Percentiles rank a stretch among this genome's conserved stretches.
Evolutionary conservation across 352 stramenopile genomes (phyloP).

Genomic region (Phytophthora brassicae): DNA sequence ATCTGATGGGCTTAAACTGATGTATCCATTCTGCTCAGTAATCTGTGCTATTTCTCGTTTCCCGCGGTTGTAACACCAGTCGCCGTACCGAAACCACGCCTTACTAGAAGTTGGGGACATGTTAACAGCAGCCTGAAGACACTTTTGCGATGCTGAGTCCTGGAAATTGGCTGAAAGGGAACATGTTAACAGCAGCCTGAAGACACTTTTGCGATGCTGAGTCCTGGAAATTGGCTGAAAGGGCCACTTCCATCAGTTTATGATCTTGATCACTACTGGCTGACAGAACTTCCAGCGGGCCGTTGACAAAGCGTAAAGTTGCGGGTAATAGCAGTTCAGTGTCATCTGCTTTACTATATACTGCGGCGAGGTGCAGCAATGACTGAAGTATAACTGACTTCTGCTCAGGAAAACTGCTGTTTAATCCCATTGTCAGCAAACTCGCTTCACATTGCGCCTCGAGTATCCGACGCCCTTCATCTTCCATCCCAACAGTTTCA

Average conservation of each 20-base stretch:
- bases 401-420: not conserved
- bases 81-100: conserved; percentile 63
- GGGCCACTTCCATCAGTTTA: not conserved
- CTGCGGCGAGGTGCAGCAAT: conserved; percentile 37
- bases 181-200: conserved; percentile 38
- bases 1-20: conserved; percentile 50
- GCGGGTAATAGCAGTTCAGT: conserved; percentile 15
- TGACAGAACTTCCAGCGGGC: not conserved
- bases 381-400: conserved; percentile 7
- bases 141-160: conserved; percentile 28
- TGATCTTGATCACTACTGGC: not conserved
- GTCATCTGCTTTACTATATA: conserved; percentile 20
- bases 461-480: conserved; percentile 34
- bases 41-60: conserved; percentile 47
- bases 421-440: conserved; percentile 11
- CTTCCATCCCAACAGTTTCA: conserved; percentile 32
- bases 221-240: conserved; percentile 13
- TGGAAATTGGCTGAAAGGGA: conserved; percentile 22
- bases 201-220: conserved; percentile 31
- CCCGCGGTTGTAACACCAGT: conserved; percentile 72
- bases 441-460: conserved; percentile 29
- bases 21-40: conserved; percentile 45
- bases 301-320: conserved; percentile 15
- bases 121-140: conserved; percentile 37
- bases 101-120: conserved; percentile 40